A percentile compares a stretch with the other conserved stretches of the same genome.
Evolutionary conservation across 208 protist species (phyloP).

Genomic region (Crithidia brevicula): DNA sequence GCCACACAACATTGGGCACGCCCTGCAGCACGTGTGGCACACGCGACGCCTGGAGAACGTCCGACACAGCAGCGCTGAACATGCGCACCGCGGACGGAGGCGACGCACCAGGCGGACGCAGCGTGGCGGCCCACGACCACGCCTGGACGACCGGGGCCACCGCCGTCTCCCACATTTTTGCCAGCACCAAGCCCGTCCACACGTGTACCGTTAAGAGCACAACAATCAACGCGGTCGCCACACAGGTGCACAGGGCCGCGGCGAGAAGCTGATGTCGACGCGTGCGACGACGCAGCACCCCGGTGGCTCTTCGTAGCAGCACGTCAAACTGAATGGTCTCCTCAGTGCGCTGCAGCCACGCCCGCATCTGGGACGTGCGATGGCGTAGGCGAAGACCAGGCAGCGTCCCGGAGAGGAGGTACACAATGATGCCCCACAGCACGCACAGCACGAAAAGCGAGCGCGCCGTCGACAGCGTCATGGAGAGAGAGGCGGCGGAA

Average conservation of each 20-base stretch:
- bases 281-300: constrained; percentile 8
- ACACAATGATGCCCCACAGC: not conserved
- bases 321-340: not conserved
- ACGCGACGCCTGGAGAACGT: not conserved
- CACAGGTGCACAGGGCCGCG: constrained; percentile 3
- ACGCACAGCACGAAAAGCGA: not conserved
- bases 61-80: no score
- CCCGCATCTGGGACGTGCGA: not conserved
- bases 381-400: not conserved
- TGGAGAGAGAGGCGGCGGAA: not conserved
- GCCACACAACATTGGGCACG: not conserved
- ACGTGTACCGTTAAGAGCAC: constrained; percentile 26
- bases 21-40: not conserved
- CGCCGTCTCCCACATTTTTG: not conserved
- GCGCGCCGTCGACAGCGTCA: not conserved
- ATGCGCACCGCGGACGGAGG: no score
- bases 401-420: not conserved
- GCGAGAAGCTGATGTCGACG: constrained; percentile 9
- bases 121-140: constrained; percentile 2
- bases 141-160: not conserved
- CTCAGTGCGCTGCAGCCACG: not conserved
- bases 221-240: constrained; percentile 2
- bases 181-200: constrained; percentile 21
- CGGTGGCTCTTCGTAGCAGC: not conserved
- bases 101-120: not conserved